phyloP scores from a whole-genome alignment of 2,329 filamentous ascomycete genomes.

The Bisporella sp. region DNA sequence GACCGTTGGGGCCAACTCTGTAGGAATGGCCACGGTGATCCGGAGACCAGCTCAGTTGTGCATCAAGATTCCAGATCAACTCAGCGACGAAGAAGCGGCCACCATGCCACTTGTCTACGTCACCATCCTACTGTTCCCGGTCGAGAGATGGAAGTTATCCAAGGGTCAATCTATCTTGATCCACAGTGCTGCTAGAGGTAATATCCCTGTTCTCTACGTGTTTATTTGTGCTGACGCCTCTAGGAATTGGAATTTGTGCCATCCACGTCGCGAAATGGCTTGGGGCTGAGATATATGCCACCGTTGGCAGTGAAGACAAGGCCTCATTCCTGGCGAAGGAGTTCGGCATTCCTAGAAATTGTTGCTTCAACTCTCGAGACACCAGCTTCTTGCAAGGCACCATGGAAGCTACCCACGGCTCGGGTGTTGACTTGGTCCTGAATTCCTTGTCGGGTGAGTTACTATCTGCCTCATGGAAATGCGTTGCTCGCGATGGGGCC shows the following conservation, averaged over 20 bases:
- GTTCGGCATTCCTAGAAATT: too few species aligned
- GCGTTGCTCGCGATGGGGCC: too few species aligned
- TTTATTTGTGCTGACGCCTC: too few species aligned
- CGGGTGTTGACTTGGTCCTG: too few species aligned
- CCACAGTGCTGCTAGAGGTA: conserved; percentile 20
- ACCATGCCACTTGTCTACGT: conserved; percentile 16
- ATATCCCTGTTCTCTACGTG: too few species aligned
- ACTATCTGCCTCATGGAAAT: too few species aligned
- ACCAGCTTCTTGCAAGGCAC: neutral
- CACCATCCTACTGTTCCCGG: conserved; percentile 8
- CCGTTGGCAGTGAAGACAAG: too few species aligned
- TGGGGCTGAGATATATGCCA: conserved; percentile 12
- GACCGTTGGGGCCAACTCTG: conserved; percentile 1
- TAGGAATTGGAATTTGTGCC: conserved; percentile 24
- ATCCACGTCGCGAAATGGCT: conserved; percentile 22
- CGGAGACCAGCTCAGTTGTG: conserved; percentile 1
- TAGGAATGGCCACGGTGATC: conserved; percentile 4
- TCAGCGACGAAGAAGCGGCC: too few species aligned
- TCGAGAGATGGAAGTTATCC: conserved; percentile 10
- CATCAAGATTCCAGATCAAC: conserved; percentile 28
- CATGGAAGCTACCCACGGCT: too few species aligned
- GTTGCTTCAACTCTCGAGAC: too few species aligned
- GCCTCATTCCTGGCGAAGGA: too few species aligned
- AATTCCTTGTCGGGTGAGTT: too few species aligned
- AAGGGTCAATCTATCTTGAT: conserved; percentile 25